Percentiles rank a stretch among this genome's conserved stretches.
These are phyloP conservation scores for Hypoxylon sp. DNA, from an alignment of 2,329 filamentous ascomycete species.

Conservation along the genomic window DNA sequence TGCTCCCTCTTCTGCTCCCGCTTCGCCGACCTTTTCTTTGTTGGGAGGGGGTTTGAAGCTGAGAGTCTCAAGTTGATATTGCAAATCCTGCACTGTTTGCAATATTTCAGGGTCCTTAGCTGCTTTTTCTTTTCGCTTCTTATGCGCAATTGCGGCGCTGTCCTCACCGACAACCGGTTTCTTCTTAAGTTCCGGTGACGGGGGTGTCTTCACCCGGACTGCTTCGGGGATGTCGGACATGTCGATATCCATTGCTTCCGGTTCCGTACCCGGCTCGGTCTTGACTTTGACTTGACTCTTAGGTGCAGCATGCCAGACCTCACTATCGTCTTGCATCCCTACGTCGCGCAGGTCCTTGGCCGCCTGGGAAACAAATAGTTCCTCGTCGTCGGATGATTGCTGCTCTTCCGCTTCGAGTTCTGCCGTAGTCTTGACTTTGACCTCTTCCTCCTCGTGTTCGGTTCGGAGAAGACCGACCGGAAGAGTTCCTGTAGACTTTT, in stretches of 20 bases:
- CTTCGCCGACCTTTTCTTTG: conserved; percentile 30
- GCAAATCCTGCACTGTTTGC: conserved; percentile 48
- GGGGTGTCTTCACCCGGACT: conserved; percentile 48
- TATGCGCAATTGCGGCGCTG: conserved; percentile 48
- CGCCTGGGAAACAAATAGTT: conserved; percentile 62
- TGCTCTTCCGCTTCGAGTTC: conserved; percentile 70
- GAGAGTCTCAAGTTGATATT: conserved; percentile 54
- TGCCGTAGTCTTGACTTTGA: conserved; percentile 69
- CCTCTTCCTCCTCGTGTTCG: conserved; percentile 68
- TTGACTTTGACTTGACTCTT: conserved; percentile 59
- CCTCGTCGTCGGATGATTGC: conserved; percentile 59
- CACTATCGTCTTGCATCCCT: conserved; percentile 54
- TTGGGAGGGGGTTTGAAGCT: conserved; percentile 50
- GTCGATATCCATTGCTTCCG: conserved; percentile 58
- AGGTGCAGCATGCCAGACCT: conserved; percentile 62
- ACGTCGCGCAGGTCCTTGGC: conserved; percentile 49
- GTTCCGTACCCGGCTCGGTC: conserved; percentile 59
- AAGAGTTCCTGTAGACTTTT: conserved; percentile 55
- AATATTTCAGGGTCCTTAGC: conserved; percentile 52
- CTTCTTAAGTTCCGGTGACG: conserved; percentile 55
- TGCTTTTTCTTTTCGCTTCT: conserved; percentile 51
- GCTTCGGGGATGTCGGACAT: conserved; percentile 60
- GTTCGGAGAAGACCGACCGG: conserved; percentile 71
- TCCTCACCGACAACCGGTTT: conserved; percentile 46
- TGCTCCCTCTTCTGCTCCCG: conserved; percentile 21